phyloP scores from a whole-genome alignment of 768 basidiomycete genomes.

The Boletus rubroflammeus region DNA sequence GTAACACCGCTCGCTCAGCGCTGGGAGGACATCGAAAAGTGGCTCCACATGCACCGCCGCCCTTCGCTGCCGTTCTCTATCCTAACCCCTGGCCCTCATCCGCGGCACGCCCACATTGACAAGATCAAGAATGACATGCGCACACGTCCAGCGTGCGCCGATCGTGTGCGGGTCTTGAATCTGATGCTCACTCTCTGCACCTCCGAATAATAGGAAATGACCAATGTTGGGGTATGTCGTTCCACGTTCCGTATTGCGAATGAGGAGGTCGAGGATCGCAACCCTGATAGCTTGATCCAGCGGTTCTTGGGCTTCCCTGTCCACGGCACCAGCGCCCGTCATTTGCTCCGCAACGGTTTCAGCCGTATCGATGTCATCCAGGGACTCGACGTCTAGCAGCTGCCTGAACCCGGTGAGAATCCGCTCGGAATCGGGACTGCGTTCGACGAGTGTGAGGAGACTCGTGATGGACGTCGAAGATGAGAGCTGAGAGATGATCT shows the following conservation, averaged over 20 bases:
- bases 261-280: slow-evolving; percentile 77
- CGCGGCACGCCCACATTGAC: slow-evolving; percentile 70
- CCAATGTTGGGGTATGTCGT: slow-evolving; percentile 77
- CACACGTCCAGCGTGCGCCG: slow-evolving; percentile 62
- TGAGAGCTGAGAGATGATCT: slow-evolving; percentile 68
- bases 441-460: slow-evolving; percentile 73
- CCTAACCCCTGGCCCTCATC: slow-evolving; percentile 43
- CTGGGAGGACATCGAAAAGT: slow-evolving; percentile 62
- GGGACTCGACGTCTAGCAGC: slow-evolving; percentile 58
- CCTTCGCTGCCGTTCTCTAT: slow-evolving; percentile 30
- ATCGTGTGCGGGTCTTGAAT: slow-evolving; percentile 79
- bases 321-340: slow-evolving; percentile 74
- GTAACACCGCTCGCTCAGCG: slow-evolving; percentile 82
- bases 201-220: slow-evolving; percentile 83
- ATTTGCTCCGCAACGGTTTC: slow-evolving; percentile 57
- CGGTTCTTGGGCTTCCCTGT: slow-evolving; percentile 41
- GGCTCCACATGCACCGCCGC: slow-evolving; percentile 38
- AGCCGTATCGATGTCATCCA: slow-evolving; percentile 56
- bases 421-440: slow-evolving; percentile 79
- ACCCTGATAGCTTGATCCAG: slow-evolving; percentile 69
- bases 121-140: slow-evolving; percentile 79
- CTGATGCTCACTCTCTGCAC: slow-evolving; percentile 52
- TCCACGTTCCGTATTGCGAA: slow-evolving; percentile 64
- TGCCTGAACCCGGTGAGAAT: slow-evolving; percentile 77
- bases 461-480: slow-evolving; percentile 65